These are phyloP conservation scores for Penicillium steckii DNA, from an alignment of 495 filamentous ascomycete species.

Conservation along the genomic window DNA sequence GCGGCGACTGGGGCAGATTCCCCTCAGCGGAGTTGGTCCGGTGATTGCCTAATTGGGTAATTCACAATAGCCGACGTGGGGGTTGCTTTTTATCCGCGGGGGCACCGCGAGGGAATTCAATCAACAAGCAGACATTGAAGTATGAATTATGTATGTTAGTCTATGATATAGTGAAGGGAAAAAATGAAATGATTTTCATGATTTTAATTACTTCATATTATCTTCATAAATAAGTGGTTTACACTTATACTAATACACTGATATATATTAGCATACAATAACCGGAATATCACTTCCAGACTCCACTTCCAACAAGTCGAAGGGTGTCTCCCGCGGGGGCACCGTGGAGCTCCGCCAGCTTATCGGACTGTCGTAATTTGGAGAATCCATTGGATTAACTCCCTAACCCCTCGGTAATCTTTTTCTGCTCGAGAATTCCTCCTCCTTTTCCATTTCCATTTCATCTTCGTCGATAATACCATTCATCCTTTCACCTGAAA, in stretches of 20 bases:
- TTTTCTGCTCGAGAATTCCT: neutral
- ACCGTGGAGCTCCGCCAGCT: slow-evolving; percentile 5
- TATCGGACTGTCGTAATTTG: neutral
- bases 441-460: neutral
- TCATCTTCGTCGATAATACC: neutral
- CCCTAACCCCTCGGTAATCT: neutral
- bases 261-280: neutral
- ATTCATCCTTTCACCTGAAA: neutral
- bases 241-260: too few species aligned
- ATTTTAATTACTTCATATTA: neutral
- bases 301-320: neutral
- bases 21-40: slow-evolving; percentile 37
- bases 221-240: too few species aligned
- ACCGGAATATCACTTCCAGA: neutral
- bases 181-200: neutral
- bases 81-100: neutral
- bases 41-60: slow-evolving; percentile 21
- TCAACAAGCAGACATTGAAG: neutral
- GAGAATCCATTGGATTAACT: neutral
- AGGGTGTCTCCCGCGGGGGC: slow-evolving; percentile 2
- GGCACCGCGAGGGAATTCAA: too few species aligned
- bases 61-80: slow-evolving; percentile 35
- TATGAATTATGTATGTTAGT: neutral
- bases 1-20: slow-evolving; percentile 1
- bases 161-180: neutral